Evolutionary conservation across 306 rosid species (phyloP), one percentile per base, ranked within the genome.

Genomic region (Cicer arietinum): DNA sequence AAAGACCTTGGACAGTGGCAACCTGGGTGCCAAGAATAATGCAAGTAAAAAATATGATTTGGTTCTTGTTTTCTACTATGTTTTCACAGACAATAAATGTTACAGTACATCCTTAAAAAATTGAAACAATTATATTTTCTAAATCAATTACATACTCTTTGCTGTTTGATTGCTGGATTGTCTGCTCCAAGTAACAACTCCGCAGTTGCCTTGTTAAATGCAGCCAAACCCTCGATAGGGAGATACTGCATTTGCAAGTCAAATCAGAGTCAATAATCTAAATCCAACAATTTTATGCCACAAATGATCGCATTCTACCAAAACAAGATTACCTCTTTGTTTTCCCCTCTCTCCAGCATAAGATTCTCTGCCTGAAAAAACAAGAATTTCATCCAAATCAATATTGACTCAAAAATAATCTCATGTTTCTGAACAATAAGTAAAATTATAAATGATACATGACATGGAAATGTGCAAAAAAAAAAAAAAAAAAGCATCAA

Each of bases 201-300:
- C 7, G 97, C 96, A 39, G 98, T 95, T 42, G 82, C 99, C 89
- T 89, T 89, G 61, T 95, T 95, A 83, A 95, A 95, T 8, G 97
- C 99, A 67, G 98, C 97, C 87, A 92, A 89, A 83, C 99, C 99
- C 77, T 95, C 99, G 67, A 95, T 92, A 2, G 99, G 97, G 46
- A 95, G 97, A 85, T 95, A 92, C 99, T 95, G 77, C 62, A 86
- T 8, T 69, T 20, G 52, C 59, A 37, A 60, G 76, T 75, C 58
- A 43, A 76, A 81, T 22, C 74, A 35, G 6, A 43, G 43, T 78
- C 61, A 87, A 69, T 75, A 79, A 78, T 66, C 75, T 0, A 71
- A 75, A 44, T 1, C 9, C 40, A 79, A 77, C 57, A 56, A 63
- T 41, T 78, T 45, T 61, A 79, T 18, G 51, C 67, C 30, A 82